Base-by-base conservation (phyloP, 306 rosid species). In the Prosopis cineraria region DNA sequence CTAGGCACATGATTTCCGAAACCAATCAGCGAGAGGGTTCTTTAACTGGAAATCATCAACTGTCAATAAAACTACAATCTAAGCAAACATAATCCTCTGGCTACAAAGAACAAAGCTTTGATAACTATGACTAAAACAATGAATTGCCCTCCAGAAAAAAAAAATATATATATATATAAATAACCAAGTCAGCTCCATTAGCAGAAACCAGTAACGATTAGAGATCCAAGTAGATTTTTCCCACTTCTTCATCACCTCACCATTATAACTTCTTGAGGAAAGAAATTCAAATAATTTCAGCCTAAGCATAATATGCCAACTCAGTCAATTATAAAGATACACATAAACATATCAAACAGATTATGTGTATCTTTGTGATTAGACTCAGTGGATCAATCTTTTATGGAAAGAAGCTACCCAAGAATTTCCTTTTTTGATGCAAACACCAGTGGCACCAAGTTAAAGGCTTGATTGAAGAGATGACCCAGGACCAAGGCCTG, bases 81-180 rank as follows among this genome's bases (percentile, higher is more conserved):
- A 75, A 62, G 11, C 17, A 4, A 78, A 74, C 70, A 75, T 74
- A 74, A 55, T 45, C 68, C 36, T 63, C 39, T 74, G 72, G 33
- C 88, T 70, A 74, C 22, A 81, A 85, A 78, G 85, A 81, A 85
- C 84, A 81, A 81, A 81, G 77, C 83, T 78, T 70, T 75, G 14
- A 55, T 75, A 81, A 63, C 45, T 70, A 75, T 67, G 74, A 56
- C 69, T 62, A 43, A 74, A 74, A 75, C 79, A 75, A 85, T 78
- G 67, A 70, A 78, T 70, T 65, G 6, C 70, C 79, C 79, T 64
- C 68, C 73, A 74, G 75, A 0, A 64, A 75, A 81, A 78, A 78
- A 5, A 64, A 56, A 22, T 52, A 19, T 64, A 39, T 20, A 10
- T 70, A 64, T 45, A 22, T 52, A 19, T 64, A 39, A 11, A 10